phyloP scores from a whole-genome alignment of 2,329 filamentous ascomycete genomes.

The Diaporthe amygdali region DNA sequence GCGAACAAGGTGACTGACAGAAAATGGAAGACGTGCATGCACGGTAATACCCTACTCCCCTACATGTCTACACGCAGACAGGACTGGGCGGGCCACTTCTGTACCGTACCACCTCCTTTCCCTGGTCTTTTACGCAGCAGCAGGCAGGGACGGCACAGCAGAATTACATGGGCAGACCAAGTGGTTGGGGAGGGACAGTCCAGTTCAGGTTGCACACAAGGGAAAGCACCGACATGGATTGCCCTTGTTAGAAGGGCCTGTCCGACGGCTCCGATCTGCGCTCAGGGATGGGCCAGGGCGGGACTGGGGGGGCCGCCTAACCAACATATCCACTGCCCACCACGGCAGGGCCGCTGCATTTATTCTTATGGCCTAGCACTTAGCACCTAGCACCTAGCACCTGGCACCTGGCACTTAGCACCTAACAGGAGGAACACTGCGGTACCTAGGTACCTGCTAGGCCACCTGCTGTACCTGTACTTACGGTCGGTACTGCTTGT shows the following conservation, averaged over 20 bases:
- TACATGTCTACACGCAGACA: no score
- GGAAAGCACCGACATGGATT: not conserved
- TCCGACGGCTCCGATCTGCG: slow-evolving; percentile 10
- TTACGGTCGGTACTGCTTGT: not conserved
- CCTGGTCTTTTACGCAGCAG: no score
- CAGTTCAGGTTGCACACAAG: not conserved
- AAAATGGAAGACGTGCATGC: not conserved
- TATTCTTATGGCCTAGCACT: not conserved
- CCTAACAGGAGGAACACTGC: not conserved
- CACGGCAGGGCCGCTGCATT: not conserved
- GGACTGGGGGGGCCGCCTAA: not conserved
- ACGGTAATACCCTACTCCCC: no score
- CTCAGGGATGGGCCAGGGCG: slow-evolving; percentile 12
- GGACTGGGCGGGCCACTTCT: no score
- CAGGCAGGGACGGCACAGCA: not conserved
- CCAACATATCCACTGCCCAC: not conserved
- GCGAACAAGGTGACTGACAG: not conserved
- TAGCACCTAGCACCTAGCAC: not conserved
- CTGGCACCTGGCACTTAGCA: not conserved
- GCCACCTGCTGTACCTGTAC: not conserved
- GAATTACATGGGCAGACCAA: not conserved
- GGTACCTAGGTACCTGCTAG: not conserved
- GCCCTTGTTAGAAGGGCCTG: not conserved
- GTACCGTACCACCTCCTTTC: no score
- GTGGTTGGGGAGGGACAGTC: slow-evolving; percentile 1